Percentiles rank a stretch among this genome's conserved stretches.
phyloP scores from a whole-genome alignment of 805 yeast genomes.

The Ogataea corticis region DNA sequence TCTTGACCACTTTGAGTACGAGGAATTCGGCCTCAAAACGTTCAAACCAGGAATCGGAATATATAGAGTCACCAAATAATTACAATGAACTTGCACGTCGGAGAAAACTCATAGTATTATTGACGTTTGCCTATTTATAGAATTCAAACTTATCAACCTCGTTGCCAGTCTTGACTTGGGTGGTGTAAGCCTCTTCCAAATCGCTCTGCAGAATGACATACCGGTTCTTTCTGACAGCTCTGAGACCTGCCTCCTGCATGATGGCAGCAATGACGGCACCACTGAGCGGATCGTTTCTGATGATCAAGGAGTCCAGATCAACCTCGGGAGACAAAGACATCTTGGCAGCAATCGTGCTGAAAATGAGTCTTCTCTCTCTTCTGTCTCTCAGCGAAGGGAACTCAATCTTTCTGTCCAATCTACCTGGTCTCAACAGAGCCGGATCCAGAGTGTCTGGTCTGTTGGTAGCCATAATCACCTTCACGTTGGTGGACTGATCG shows the following conservation, averaged over 20 bases:
- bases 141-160: conserved; percentile 98
- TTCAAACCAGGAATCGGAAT: conserved; percentile 64
- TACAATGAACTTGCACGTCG: background rate
- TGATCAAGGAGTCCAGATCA: conserved; percentile 90
- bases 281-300: conserved; percentile 94
- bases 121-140: conserved; percentile 61
- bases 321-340: conserved; percentile 98
- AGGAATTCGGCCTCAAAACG: conserved; percentile 39
- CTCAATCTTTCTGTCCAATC: conserved; percentile 96
- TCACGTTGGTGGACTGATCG: conserved; percentile 92
- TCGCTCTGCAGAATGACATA: conserved; percentile 95
- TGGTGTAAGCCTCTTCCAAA: conserved; percentile 94
- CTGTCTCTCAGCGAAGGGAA: conserved; percentile 95
- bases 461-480: conserved; percentile 98
- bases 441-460: conserved; percentile 99
- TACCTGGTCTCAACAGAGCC: conserved; percentile 96
- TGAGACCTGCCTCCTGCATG: conserved; percentile 99
- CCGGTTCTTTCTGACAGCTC: conserved; percentile 98
- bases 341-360: conserved; percentile 92
- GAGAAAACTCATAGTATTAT: conserved; percentile 5
- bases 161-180: conserved; percentile 93
- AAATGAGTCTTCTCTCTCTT: conserved; percentile 95
- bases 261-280: conserved; percentile 99
- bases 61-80: conserved; percentile 36
- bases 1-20: conserved; percentile 69